Conservation (phyloP, 225 moss, liverwort and hornwort genomes). For the Asterella californica region DNA sequence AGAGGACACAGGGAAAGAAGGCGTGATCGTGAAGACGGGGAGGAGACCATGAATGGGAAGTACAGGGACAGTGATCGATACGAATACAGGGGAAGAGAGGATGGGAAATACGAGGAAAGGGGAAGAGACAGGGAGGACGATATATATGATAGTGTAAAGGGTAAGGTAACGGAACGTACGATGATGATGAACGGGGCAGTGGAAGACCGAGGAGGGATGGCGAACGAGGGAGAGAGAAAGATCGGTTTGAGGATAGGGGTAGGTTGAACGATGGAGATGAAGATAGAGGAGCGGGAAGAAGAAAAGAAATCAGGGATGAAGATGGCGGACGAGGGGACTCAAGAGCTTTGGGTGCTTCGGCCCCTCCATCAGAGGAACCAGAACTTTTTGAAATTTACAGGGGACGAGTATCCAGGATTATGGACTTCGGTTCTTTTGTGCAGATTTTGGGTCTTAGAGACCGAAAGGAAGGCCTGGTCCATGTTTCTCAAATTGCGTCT, state of each 20-base stretch:
- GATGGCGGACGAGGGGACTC: conserved; percentile 21
- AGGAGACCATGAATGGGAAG: conserved; percentile 24
- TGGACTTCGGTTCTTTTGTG: conserved; percentile 96
- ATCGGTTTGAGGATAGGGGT: conserved; percentile 2
- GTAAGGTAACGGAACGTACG: conserved; percentile 25
- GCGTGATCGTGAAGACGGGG: conserved; percentile 26
- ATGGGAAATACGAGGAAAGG: conserved; percentile 11
- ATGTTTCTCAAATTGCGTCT: conserved; percentile 79
- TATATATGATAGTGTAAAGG: conserved; percentile 31
- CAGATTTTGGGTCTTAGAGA: conserved; percentile 78
- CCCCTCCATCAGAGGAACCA: conserved; percentile 60
- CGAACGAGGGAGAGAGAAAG: conserved; percentile 18
- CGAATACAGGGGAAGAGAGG: conserved; percentile 23
- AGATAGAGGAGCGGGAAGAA: conserved; percentile 30
- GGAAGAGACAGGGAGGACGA: conserved; percentile 32
- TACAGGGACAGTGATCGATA: conserved; percentile 13
- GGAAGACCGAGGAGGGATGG: conserved; percentile 27
- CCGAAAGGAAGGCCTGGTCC: conserved; percentile 84
- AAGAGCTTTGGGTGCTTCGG: conserved; percentile 18
- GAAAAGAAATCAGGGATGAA: conserved; percentile 30
- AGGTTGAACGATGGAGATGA: conserved; percentile 25
- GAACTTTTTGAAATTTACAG: conserved; percentile 77
- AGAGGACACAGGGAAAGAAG: conserved; percentile 20
- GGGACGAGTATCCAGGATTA: conserved; percentile 82
- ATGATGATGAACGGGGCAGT: conserved; percentile 15